Evolutionary conservation across 2,329 filamentous ascomycete genomes (phyloP).

Genomic region (Xylariaceae sp.): DNA sequence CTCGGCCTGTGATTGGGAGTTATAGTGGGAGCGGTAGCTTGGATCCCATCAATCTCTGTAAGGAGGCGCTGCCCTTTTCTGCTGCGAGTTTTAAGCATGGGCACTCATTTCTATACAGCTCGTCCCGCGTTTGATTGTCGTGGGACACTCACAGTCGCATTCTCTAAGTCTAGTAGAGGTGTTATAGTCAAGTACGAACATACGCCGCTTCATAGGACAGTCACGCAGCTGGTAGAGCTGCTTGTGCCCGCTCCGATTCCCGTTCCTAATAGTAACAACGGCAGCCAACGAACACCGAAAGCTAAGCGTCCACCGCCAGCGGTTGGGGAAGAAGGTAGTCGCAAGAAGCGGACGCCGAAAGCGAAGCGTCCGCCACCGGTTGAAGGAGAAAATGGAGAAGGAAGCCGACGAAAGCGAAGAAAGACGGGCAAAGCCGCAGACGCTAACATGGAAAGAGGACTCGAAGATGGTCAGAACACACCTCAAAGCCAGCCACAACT

Average conservation of each 20-base stretch:
- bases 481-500: constrained; percentile 23
- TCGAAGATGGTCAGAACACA: constrained; percentile 10
- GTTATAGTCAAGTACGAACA: constrained; percentile 64
- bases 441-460: constrained; percentile 25
- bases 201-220: constrained; percentile 62
- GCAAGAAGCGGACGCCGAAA: constrained; percentile 35
- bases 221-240: constrained; percentile 55
- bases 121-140: constrained; percentile 67
- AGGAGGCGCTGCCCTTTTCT: constrained; percentile 24
- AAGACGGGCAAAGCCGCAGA: constrained; percentile 37
- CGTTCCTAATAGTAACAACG: constrained; percentile 30
- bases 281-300: constrained; percentile 38
- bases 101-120: constrained; percentile 44
- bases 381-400: constrained; percentile 39
- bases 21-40: constrained; percentile 55
- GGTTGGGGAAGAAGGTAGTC: constrained; percentile 39
- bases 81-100: background rate
- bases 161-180: constrained; percentile 54
- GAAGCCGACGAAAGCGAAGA: constrained; percentile 38
- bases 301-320: constrained; percentile 39
- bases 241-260: constrained; percentile 47
- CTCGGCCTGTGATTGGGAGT: constrained; percentile 53
- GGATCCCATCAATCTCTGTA: constrained; percentile 55
- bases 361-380: constrained; percentile 38
- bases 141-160: constrained; percentile 57